Base-by-base conservation (phyloP, 1,284 basidiomycete genomes). In the Fistulinella cinereoalba region DNA sequence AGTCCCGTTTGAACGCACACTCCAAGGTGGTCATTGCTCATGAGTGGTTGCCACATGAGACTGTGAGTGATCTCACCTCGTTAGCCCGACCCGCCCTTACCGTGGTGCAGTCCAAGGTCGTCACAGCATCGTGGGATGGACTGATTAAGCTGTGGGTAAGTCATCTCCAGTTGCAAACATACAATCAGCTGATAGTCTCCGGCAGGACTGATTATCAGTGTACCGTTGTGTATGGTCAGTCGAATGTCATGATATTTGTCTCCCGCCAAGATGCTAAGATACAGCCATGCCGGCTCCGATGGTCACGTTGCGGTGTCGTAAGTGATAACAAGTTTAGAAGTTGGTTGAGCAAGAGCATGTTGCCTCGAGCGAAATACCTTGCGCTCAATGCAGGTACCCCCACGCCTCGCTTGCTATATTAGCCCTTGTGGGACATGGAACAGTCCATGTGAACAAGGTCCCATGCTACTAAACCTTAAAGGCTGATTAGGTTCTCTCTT, bases 21-120 rank as follows among this genome's bases (percentile, higher is more conserved):
- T 84, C 81, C 33, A 92, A 98, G 71, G 96, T 97, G 9, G 90
- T 99, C 41, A 97, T 99, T 58, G 83, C 92, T 36, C 97, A 99
- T 63, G 92, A 90, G 60, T 99, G 97, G 97, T 71, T 99, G 56
- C 96, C 96, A 43, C 95, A 99, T 66, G 97, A 99, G 68, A 86
- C 90, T 48, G 94, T 95, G 65, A 71, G 92, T 81, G 48, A 38
- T 16, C 34, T 38, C 32, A 50, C 43, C 47, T 19, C 51, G 29
- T 22, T 18, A 15, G 23, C 40, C 48, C 44, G n/a, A 22, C 12
- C 16, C 27, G 47, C 38, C 49, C 53, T 56, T 49, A 59, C 44
- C 31, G 43, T 44, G 25, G 45, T 57, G 12, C 60, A 95, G 89
- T 92, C 89, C 29, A 98, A 98, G 72, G 83, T 98, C 4, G 80